A percentile compares a stretch with the other conserved stretches of the same genome.
Evolutionary conservation across 2,329 filamentous ascomycete species (phyloP).

Genomic region (Karstenula rhodostoma): DNA sequence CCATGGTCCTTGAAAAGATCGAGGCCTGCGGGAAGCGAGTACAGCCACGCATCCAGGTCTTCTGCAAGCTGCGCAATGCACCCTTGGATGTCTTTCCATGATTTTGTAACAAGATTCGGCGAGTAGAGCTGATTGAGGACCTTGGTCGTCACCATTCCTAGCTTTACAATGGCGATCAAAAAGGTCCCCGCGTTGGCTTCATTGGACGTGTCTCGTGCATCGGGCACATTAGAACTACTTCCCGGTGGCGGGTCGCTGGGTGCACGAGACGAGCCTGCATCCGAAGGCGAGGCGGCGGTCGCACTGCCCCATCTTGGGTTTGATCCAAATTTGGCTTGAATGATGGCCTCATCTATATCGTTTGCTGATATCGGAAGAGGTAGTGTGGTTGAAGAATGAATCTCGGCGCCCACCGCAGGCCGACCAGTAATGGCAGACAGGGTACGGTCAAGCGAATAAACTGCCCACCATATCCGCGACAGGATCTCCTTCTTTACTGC

Average conservation of each 20-base stretch:
- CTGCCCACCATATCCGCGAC: conserved; percentile 51
- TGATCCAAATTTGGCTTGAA: conserved; percentile 24
- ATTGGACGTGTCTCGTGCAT: background rate
- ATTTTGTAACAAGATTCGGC: conserved; percentile 32
- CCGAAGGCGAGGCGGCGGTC: background rate
- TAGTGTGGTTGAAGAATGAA: conserved; percentile 40
- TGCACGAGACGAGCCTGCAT: background rate
- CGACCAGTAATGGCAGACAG: conserved; percentile 50
- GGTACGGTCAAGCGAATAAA: conserved; percentile 47
- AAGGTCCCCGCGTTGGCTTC: conserved; percentile 33
- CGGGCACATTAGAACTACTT: background rate
- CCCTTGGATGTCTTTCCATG: conserved; percentile 48
- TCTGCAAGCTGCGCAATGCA: conserved; percentile 36
- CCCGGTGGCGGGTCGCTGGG: background rate
- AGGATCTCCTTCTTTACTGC: conserved; percentile 43
- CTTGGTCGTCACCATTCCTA: conserved; percentile 41
- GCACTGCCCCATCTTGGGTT: background rate
- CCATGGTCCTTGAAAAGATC: conserved; percentile 18
- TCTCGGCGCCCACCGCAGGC: conserved; percentile 41
- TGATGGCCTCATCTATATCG: conserved; percentile 28
- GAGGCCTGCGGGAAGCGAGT: conserved; percentile 35
- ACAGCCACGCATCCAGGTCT: conserved; percentile 46
- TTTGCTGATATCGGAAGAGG: conserved; percentile 42
- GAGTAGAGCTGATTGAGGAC: conserved; percentile 45
- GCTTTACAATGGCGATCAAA: conserved; percentile 26